Evolutionary conservation across 1,139 yeast genomes (phyloP).

Genomic region (Magnusiomyces sp.): DNA sequence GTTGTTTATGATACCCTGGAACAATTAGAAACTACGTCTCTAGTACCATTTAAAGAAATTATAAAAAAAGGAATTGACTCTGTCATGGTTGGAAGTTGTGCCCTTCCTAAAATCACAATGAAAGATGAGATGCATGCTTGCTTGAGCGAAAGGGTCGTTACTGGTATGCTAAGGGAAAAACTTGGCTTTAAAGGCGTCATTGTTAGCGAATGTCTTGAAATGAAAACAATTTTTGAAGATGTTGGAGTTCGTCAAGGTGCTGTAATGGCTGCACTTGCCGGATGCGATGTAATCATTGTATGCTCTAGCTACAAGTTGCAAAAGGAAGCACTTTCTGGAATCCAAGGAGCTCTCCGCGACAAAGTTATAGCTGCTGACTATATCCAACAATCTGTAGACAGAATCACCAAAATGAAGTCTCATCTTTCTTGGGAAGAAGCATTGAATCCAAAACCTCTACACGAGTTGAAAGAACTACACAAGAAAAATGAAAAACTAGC

Average conservation of each 20-base stretch:
- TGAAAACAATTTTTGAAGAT: slow-evolving; percentile 56
- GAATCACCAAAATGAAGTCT: slow-evolving; percentile 42
- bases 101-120: slow-evolving; percentile 54
- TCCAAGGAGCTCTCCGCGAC: slow-evolving; percentile 45
- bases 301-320: slow-evolving; percentile 53
- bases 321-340: slow-evolving; percentile 49
- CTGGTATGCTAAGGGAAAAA: slow-evolving; percentile 45
- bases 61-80: slow-evolving; percentile 49
- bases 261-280: slow-evolving; percentile 52
- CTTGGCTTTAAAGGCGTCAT: slow-evolving; percentile 52
- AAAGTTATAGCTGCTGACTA: slow-evolving; percentile 47
- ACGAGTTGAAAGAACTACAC: slow-evolving; percentile 34
- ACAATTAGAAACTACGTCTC: slow-evolving; percentile 45
- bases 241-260: slow-evolving; percentile 64
- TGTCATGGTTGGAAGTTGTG: slow-evolving; percentile 58
- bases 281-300: slow-evolving; percentile 58
- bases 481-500: slow-evolving; percentile 40
- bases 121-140: slow-evolving; percentile 61
- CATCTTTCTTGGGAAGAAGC: slow-evolving; percentile 44
- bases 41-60: slow-evolving; percentile 46
- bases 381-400: slow-evolving; percentile 35
- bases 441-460: slow-evolving; percentile 29
- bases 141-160: slow-evolving; percentile 49
- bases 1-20: slow-evolving; percentile 51
- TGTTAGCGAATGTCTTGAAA: slow-evolving; percentile 56